phyloP scores from a whole-genome alignment of 495 filamentous ascomycete genomes.

The Jackrogersella minutella region DNA sequence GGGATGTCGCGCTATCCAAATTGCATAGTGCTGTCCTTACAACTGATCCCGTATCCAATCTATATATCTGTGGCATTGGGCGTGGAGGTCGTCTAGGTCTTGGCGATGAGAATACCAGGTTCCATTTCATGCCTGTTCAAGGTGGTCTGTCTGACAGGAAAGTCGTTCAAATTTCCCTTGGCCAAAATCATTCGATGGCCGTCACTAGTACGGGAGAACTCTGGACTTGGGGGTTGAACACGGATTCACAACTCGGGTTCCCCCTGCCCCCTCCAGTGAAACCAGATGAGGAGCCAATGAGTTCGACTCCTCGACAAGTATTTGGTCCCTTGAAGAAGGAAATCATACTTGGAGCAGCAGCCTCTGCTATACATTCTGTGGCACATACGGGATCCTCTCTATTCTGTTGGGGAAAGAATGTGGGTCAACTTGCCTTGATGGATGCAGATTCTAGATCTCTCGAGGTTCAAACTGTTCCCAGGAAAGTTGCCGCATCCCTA shows the following conservation, averaged over 20 bases:
- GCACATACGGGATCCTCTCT: slow-evolving; percentile 82
- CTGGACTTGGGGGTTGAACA: slow-evolving; percentile 93
- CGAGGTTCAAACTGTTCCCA: slow-evolving; percentile 78
- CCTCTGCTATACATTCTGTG: slow-evolving; percentile 91
- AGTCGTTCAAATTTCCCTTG: slow-evolving; percentile 76
- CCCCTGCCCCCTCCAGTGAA: slow-evolving; percentile 61
- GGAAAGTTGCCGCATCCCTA: slow-evolving; percentile 86
- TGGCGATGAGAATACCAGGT: slow-evolving; percentile 87
- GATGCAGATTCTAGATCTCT: slow-evolving; percentile 94
- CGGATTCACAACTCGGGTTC: slow-evolving; percentile 87
- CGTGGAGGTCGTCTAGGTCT: slow-evolving; percentile 89
- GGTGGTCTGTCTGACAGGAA: slow-evolving; percentile 73
- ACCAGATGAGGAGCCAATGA: slow-evolving; percentile 81
- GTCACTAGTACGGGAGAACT: slow-evolving; percentile 81
- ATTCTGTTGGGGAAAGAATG: slow-evolving; percentile 95
- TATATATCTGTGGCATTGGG: slow-evolving; percentile 93
- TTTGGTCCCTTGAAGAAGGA: slow-evolving; percentile 92
- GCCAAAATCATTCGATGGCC: slow-evolving; percentile 90
- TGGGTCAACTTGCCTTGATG: slow-evolving; percentile 91
- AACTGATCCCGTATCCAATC: slow-evolving; percentile 86
- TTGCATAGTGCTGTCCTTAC: slow-evolving; percentile 91
- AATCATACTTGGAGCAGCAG: slow-evolving; percentile 78
- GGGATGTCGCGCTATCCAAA: slow-evolving; percentile 86
- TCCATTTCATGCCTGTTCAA: slow-evolving; percentile 82
- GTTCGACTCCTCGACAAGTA: slow-evolving; percentile 82